Conservation (phyloP, 1,284 basidiomycete genomes). For the Coniferiporia sulphurascens region DNA sequence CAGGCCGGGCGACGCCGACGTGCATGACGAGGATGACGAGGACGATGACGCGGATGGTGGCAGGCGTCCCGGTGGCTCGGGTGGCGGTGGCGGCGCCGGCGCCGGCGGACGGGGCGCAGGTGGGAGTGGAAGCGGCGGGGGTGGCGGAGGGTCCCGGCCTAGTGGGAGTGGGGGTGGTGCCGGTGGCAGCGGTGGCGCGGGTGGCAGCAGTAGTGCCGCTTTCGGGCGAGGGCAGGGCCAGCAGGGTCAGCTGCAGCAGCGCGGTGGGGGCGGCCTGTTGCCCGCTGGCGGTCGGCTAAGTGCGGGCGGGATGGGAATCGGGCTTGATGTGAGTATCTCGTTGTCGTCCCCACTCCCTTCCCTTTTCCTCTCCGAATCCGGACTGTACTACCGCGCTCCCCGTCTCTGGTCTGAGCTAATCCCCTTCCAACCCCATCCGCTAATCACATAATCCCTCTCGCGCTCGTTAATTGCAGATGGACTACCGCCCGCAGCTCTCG, state of each 20-base stretch:
- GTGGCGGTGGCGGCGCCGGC: neutral
- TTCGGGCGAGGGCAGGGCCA: neutral
- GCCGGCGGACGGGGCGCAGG: neutral
- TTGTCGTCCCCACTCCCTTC: neutral
- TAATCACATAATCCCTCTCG: no score
- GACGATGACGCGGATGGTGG: constrained; percentile 19
- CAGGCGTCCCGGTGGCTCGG: neutral
- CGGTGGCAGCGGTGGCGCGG: neutral
- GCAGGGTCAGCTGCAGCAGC: neutral
- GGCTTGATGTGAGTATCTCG: constrained; percentile 7
- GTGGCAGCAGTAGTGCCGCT: neutral
- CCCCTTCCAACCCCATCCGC: neutral
- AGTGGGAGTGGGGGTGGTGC: neutral
- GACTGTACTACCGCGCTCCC: neutral
- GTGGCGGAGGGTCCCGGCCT: no score
- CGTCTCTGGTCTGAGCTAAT: neutral
- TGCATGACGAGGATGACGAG: constrained; percentile 25
- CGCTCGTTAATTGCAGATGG: neutral
- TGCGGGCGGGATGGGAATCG: constrained; percentile 1
- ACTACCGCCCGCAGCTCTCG: neutral
- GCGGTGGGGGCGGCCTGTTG: neutral
- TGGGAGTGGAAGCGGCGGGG: neutral
- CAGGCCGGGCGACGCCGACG: constrained; percentile 19
- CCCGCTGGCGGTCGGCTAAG: neutral
- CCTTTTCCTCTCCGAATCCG: neutral